A percentile compares a stretch with the other conserved stretches of the same genome.
Conservation (phyloP, 495 filamentous ascomycete species). For the Copromyces sp. region DNA sequence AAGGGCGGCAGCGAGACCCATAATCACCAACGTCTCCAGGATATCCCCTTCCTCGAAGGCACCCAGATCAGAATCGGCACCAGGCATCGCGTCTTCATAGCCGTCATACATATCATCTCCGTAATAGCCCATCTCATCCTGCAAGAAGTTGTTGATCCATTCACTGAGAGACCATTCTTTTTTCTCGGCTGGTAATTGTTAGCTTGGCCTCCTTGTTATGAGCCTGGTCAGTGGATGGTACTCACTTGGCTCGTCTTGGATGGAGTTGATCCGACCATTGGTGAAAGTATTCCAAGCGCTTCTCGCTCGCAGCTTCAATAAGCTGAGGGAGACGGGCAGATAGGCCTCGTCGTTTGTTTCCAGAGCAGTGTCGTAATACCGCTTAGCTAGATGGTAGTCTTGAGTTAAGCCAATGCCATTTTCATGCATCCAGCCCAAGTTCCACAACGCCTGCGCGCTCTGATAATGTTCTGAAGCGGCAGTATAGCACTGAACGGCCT, state of each 20-base stretch:
- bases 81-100: conserved; percentile 42
- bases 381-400: conserved; percentile 94
- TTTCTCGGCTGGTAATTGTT: conserved; percentile 39
- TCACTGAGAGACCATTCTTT: conserved; percentile 68
- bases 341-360: conserved; percentile 90
- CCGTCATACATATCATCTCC: conserved; percentile 50
- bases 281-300: conserved; percentile 93
- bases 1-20: conserved; percentile 63
- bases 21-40: conserved; percentile 76
- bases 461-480: conserved; percentile 82
- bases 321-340: conserved; percentile 79
- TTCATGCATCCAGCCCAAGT: conserved; percentile 99
- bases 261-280: conserved; percentile 77
- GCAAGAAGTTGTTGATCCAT: conserved; percentile 75
- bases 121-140: conserved; percentile 58
- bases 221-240: not conserved
- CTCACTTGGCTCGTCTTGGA: conserved; percentile 80
- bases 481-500: conserved; percentile 86
- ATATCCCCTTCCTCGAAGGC: conserved; percentile 47
- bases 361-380: conserved; percentile 86
- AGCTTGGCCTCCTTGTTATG: conserved; percentile 7
- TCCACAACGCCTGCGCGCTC: conserved; percentile 92
- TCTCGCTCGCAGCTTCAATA: conserved; percentile 74
- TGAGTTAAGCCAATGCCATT: conserved; percentile 89
- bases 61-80: conserved; percentile 22